These are phyloP conservation scores for Xeromyces bisporus DNA, from an alignment of 495 filamentous ascomycete species.

Conservation along the genomic window DNA sequence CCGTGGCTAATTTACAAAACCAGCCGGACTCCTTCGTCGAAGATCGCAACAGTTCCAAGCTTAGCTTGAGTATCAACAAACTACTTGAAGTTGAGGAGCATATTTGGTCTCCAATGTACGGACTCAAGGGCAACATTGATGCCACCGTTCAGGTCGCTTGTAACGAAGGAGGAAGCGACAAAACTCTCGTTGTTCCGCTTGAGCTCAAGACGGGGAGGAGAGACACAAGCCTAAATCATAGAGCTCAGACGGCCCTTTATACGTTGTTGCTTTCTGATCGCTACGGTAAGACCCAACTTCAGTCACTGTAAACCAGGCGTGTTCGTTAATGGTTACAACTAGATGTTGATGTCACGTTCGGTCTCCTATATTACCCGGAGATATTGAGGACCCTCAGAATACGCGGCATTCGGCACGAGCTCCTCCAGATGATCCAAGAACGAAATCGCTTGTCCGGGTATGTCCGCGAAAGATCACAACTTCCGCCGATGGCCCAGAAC, in stretches of 20 bases:
- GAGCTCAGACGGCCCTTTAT: slow-evolving; percentile 88
- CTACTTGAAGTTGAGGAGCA: slow-evolving; percentile 94
- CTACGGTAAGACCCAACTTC: slow-evolving; percentile 42
- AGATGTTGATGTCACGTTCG: slow-evolving; percentile 77
- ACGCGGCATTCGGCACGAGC: slow-evolving; percentile 64
- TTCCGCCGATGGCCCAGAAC: slow-evolving; percentile 75
- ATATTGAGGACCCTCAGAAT: slow-evolving; percentile 71
- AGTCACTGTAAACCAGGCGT: background rate
- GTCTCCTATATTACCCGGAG: slow-evolving; percentile 89
- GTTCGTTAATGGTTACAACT: background rate
- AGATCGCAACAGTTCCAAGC: slow-evolving; percentile 53
- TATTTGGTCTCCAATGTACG: slow-evolving; percentile 93
- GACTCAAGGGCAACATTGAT: slow-evolving; percentile 93
- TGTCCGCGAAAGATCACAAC: slow-evolving; percentile 57
- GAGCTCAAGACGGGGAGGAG: slow-evolving; percentile 90
- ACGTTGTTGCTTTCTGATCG: slow-evolving; percentile 84
- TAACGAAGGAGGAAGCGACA: slow-evolving; percentile 41
- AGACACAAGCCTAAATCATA: slow-evolving; percentile 53
- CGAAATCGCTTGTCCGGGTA: slow-evolving; percentile 80
- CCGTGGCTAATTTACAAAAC: slow-evolving; percentile 4
- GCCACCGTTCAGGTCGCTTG: slow-evolving; percentile 90
- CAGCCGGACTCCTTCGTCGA: slow-evolving; percentile 57
- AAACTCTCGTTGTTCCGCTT: slow-evolving; percentile 71
- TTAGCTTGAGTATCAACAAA: slow-evolving; percentile 75
- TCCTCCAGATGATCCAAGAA: slow-evolving; percentile 89